phyloP scores from a whole-genome alignment of 257 asterid genomes.

The Solanum lignicaule region DNA sequence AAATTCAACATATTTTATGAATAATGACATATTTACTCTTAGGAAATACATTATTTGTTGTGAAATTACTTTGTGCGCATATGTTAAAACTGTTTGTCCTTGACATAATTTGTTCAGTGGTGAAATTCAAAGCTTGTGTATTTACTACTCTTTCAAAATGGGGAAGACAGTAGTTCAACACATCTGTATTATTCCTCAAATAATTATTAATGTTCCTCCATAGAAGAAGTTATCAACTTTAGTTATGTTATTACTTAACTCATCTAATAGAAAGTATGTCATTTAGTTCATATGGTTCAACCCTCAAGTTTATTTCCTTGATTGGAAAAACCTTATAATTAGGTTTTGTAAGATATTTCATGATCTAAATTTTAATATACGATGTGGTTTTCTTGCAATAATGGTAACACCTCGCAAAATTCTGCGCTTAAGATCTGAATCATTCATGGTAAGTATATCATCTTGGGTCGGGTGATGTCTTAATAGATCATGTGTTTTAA shows the following conservation, averaged over 20 bases:
- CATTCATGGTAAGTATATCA: too few relatives aligned
- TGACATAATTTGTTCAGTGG: not conserved
- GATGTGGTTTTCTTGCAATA: not conserved
- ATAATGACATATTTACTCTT: not conserved
- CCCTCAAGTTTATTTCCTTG: not conserved
- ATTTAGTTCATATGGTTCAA: not conserved
- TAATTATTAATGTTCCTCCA: not conserved
- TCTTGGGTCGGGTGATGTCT: not conserved
- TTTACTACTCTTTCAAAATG: not conserved
- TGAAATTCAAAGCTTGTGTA: not conserved
- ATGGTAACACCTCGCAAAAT: too few relatives aligned
- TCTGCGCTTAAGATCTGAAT: not conserved
- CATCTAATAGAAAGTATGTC: not conserved
- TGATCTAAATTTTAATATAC: too few relatives aligned
- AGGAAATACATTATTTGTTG: not conserved
- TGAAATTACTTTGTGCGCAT: not conserved
- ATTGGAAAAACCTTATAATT: not conserved
- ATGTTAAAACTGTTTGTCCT: not conserved
- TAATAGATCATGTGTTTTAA: not conserved
- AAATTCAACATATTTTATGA: not conserved
- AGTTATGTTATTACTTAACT: not conserved
- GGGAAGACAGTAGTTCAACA: not conserved
- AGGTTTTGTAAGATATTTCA: not conserved
- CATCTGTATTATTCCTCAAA: not conserved
- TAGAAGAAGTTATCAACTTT: not conserved